A percentile compares a stretch with the other conserved stretches of the same genome.
These are phyloP conservation scores for Fusarium sterilihyphosum DNA, from an alignment of 2,329 filamentous ascomycete species.

Conservation along the genomic window DNA sequence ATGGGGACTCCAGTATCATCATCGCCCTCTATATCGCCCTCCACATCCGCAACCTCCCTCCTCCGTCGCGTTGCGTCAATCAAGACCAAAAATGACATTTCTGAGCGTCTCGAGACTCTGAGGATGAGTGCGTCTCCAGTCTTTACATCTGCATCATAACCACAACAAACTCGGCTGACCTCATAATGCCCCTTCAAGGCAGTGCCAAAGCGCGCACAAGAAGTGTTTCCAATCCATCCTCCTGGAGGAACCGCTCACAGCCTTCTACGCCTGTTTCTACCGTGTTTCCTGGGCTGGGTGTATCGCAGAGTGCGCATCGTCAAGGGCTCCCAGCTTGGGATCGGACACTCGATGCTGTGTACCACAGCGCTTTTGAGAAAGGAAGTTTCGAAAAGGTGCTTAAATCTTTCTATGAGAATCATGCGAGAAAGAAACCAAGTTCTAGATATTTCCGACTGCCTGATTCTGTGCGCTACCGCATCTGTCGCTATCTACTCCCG, in stretches of 20 bases:
- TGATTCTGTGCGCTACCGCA: slow-evolving; percentile 38
- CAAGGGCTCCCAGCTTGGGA: slow-evolving; percentile 48
- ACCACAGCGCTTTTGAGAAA: slow-evolving; percentile 36
- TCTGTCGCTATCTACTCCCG: slow-evolving; percentile 43
- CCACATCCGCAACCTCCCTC: slow-evolving; percentile 24
- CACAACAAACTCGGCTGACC: slow-evolving; percentile 6
- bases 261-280: slow-evolving; percentile 4
- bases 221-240: slow-evolving; percentile 19
- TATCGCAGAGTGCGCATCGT: slow-evolving; percentile 5
- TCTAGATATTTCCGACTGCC: slow-evolving; percentile 42
- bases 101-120: slow-evolving; percentile 18
- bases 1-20: slow-evolving; percentile 19
- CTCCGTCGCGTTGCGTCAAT: slow-evolving; percentile 24
- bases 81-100: slow-evolving; percentile 13
- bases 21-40: slow-evolving; percentile 15
- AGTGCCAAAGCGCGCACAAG: slow-evolving; percentile 23
- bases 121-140: slow-evolving; percentile 30
- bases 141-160: background rate
- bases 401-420: slow-evolving; percentile 35
- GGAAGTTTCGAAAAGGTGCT: slow-evolving; percentile 32
- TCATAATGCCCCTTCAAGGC: slow-evolving; percentile 9
- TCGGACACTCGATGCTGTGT: slow-evolving; percentile 50
- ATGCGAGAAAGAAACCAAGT: slow-evolving; percentile 7
- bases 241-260: slow-evolving; percentile 4
- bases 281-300: background rate